These are phyloP conservation scores for Prunus fruticosa DNA, from an alignment of 306 rosid genomes.

Conservation along the genomic window DNA sequence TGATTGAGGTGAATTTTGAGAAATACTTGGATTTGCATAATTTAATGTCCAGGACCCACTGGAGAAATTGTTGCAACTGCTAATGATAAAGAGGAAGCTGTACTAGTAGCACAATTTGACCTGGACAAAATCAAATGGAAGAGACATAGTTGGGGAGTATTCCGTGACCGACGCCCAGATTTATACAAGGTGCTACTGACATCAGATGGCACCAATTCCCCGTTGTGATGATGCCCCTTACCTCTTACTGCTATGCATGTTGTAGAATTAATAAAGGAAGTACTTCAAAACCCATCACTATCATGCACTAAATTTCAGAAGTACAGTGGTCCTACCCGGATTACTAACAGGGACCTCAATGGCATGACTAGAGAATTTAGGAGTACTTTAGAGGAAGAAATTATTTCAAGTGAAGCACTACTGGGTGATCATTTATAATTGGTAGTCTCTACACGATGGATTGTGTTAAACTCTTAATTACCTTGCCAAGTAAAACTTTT, in stretches of 20 bases:
- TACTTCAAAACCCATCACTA: slow-evolving; percentile 8
- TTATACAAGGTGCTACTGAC: slow-evolving; percentile 85
- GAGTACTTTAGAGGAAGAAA: not conserved
- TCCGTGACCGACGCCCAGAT: slow-evolving; percentile 91
- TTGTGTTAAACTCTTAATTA: not conserved
- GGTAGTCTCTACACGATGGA: not conserved
- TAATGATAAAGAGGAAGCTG: slow-evolving; percentile 71
- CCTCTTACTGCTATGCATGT: slow-evolving; percentile 5
- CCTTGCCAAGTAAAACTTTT: not conserved
- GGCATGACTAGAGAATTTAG: not conserved
- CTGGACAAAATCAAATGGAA: slow-evolving; percentile 70
- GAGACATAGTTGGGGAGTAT: slow-evolving; percentile 86
- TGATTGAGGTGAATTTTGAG: not conserved
- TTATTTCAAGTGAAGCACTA: not conserved
- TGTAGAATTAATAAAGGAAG: not conserved
- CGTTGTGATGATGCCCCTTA: slow-evolving; percentile 13
- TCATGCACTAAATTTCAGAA: slow-evolving; percentile 17
- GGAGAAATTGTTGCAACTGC: slow-evolving; percentile 89
- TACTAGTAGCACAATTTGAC: slow-evolving; percentile 73
- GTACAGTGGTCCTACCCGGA: not conserved
- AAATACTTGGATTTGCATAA: not conserved
- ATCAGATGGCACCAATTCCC: slow-evolving; percentile 42
- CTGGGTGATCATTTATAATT: not conserved
- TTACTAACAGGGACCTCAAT: not conserved
- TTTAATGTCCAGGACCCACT: slow-evolving; percentile 63